Base-by-base conservation (phyloP, 257 asterid genomes). In the Solanum sejunctum region DNA sequence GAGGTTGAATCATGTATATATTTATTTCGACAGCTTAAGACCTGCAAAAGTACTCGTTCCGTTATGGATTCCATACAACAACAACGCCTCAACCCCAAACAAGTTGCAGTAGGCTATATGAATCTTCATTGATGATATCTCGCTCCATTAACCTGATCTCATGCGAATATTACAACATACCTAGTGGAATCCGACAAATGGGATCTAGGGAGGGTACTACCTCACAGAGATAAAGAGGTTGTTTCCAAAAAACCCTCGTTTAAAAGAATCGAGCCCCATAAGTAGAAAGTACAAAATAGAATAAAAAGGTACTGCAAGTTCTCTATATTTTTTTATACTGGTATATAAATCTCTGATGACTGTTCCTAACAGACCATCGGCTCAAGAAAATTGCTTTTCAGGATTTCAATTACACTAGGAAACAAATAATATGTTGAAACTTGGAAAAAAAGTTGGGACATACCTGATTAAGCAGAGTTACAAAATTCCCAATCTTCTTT, bases 401-500 rank as follows among this genome's bases (percentile, higher is more conserved):
- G 67, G 32, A 60, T 21, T 60, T 60, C 67, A 60, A 10, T 57
- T 47, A 28, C 60, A 77, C 16, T 49, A 77, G 63, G 7, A 16
- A 23, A 26, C 26, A 51, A 23, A 23, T 51, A 77, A 15, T 77
- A 77, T 16, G 60, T 13, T 23, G 23, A 73, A 49, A 16, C n/a
- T 77, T 77, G 12, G 12, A 73, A 12, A 7, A 12, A 47, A 21
- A 51, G 82, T 49, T 51, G 82, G 61, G 45, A 77, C 45, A 77
- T 87, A 90, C 97, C 93, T 90, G 91, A 86, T 54, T 84, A 84
- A 67, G 81, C 84, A 88, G 84, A 84, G 84, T 89, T 88, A 87
- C 93, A 93, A 64, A 91, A 91, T 83, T 91, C 96, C 99, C 99
- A 97, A 52, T 92, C 93, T 90, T 89, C 94, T 88, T 91, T 90